phyloP scores from a whole-genome alignment of 23 red algal species.

The Gracilaria gracilis region DNA sequence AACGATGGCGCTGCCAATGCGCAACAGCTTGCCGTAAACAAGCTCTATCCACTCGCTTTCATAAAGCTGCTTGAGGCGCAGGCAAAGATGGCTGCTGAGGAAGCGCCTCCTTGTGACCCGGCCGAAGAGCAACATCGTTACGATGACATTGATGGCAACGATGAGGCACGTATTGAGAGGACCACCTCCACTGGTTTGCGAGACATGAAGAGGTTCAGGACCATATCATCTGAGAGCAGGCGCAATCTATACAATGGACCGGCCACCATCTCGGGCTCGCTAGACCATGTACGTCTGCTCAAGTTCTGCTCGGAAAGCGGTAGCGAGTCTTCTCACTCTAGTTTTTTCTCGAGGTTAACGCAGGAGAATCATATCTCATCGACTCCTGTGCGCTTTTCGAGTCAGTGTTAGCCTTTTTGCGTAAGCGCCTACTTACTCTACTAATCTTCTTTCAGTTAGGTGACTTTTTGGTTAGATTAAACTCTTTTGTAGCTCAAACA shows the following conservation, averaged over 20 bases:
- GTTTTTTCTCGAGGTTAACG: constrained; percentile 40
- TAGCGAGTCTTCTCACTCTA: constrained; percentile 39
- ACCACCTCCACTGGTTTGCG: constrained; percentile 38
- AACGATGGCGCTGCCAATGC: neutral
- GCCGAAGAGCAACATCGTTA: constrained; percentile 47
- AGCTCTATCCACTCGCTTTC: constrained; percentile 60
- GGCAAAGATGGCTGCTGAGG: constrained; percentile 29
- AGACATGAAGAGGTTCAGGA: constrained; percentile 50
- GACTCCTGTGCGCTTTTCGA: neutral
- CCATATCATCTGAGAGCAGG: constrained; percentile 14
- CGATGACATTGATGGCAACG: constrained; percentile 51
- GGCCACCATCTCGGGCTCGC: neutral
- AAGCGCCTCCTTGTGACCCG: neutral
- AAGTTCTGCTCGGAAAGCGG: constrained; percentile 11
- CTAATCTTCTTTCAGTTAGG: constrained; percentile 26
- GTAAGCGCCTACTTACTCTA: constrained; percentile 22
- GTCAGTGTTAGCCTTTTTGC: neutral
- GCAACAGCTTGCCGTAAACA: constrained; percentile 53
- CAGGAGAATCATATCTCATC: constrained; percentile 26
- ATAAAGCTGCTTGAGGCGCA: constrained; percentile 62
- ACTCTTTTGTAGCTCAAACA: constrained; percentile 1
- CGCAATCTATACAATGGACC: neutral
- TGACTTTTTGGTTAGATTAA: constrained; percentile 2
- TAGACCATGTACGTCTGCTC: constrained; percentile 17
- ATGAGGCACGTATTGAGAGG: constrained; percentile 44